Base-by-base conservation (phyloP, 2,329 filamentous ascomycete genomes). In the Apiospora kogelbergensis region DNA sequence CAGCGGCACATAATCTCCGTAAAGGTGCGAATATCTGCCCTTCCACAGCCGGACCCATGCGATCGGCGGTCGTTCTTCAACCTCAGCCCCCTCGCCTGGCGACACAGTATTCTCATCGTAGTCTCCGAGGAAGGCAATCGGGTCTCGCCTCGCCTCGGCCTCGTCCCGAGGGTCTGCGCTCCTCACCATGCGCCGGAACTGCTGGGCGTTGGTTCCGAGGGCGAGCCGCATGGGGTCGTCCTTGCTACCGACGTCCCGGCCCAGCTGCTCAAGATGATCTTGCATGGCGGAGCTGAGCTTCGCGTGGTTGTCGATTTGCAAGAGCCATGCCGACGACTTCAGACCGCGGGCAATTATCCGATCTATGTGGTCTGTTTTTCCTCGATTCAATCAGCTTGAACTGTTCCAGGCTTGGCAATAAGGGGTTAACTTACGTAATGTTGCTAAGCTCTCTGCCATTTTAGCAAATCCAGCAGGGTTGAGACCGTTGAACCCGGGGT, bases 21-120 rank as follows among this genome's bases (percentile, higher is more conserved):
- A 71, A 20, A 72, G 63, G 30, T 72, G 68, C 17, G 68, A 22
- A 57, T 72, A 71, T n/a, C 66, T 68, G 10, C 64, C 67, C 22
- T 42, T 63, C 70, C 71, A 70, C 20, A 72, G 48, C 13, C 0
- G 33, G 41, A 71, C 68, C 71, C 71, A 67, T 15, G 30, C 45
- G 15, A 53, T 69, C 33, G 40, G 70, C 70, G 24, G 70, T 63
- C 13, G 3, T 15, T 0, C 3, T 5, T 2, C 22, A 15, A 13
- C 40, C 40, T 42, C 40, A 3, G 13, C 40, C 11, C 5, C 13
- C 7, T 15, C 42, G 2, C 1, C 7, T 20, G 42, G 4, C 17
- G 5, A 20, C 42, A 45, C 42, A 6, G 20, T 13, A 42, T 42
- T 13, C 40, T 15, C 40, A 42, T 42, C 40, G 40, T 41, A 2